These are phyloP conservation scores for Myochromella boudieri DNA, from an alignment of 768 basidiomycete genomes.

Conservation along the genomic window DNA sequence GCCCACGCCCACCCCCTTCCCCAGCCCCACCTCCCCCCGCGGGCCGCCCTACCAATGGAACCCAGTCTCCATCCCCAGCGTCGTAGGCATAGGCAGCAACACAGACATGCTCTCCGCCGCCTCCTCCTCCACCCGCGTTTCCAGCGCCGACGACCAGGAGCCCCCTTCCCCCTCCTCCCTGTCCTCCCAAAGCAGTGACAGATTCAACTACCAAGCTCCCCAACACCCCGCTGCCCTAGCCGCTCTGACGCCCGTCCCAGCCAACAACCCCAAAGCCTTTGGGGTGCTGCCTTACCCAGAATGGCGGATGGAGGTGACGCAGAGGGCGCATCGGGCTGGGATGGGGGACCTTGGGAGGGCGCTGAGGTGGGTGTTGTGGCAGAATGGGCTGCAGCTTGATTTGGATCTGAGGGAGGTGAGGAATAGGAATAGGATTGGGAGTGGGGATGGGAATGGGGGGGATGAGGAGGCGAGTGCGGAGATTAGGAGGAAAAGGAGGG, in stretches of 20 bases:
- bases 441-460: conserved; percentile 1
- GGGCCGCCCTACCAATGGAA: conserved; percentile 7
- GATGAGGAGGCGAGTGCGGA: conserved; percentile 11
- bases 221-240: conserved; percentile 18
- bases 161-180: conserved; percentile 7
- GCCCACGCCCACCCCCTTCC: conserved; percentile 26
- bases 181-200: conserved; percentile 8
- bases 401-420: conserved; percentile 21
- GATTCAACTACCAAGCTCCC: conserved; percentile 8
- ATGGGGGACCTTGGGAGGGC: conserved; percentile 57
- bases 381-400: conserved; percentile 11
- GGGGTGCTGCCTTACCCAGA: conserved; percentile 61
- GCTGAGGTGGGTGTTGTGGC: conserved; percentile 45
- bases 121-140: neutral
- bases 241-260: conserved; percentile 15
- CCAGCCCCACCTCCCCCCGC: conserved; percentile 20
- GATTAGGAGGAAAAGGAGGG: conserved; percentile 11
- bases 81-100: neutral
- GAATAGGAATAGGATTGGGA: conserved; percentile 10
- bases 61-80: neutral
- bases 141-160: neutral
- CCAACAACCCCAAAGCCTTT: conserved; percentile 20
- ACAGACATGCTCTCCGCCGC: neutral
- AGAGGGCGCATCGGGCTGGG: conserved; percentile 55
- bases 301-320: conserved; percentile 55